A percentile compares a stretch with the other conserved stretches of the same genome.
Conservation (phyloP, 2,329 filamentous ascomycete species). For the Talaromyces sp. region DNA sequence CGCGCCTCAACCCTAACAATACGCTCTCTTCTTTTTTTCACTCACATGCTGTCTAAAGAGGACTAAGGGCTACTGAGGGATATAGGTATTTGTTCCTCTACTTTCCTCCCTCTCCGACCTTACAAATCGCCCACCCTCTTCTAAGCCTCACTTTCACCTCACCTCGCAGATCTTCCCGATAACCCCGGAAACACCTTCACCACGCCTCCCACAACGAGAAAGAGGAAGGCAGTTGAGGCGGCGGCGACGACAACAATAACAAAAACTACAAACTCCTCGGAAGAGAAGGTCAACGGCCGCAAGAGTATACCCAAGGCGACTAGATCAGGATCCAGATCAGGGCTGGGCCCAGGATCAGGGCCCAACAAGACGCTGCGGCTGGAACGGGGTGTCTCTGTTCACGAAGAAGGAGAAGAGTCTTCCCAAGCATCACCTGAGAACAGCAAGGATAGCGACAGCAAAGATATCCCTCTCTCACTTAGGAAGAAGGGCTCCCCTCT, state of each 20-base stretch:
- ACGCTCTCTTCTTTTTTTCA: not conserved
- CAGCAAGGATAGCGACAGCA: not conserved
- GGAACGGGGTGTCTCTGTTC: conserved; percentile 22
- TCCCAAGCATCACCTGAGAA: not conserved
- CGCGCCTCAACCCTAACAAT: not conserved
- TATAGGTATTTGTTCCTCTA: not conserved
- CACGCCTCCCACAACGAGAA: conserved; percentile 53
- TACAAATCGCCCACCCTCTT: not conserved
- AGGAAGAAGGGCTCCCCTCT: conserved; percentile 34
- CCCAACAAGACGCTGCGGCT: conserved; percentile 22
- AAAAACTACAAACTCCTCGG: not conserved
- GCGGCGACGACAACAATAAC: conserved; percentile 25
- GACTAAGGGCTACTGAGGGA: not conserved
- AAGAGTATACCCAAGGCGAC: not conserved
- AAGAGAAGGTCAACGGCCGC: conserved; percentile 26
- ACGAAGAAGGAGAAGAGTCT: conserved; percentile 5
- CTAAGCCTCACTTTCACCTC: not conserved
- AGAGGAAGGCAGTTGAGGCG: conserved; percentile 53
- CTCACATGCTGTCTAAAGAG: too few species aligned
- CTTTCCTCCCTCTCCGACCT: not conserved
- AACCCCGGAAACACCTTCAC: conserved; percentile 33
- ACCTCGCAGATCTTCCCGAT: conserved; percentile 1
- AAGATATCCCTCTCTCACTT: conserved; percentile 17
- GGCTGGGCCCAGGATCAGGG: conserved; percentile 25
- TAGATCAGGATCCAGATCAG: conserved; percentile 20